Percentiles rank a stretch among this genome's conserved stretches.
Conservation (phyloP, 805 yeast genomes). For the Barnettozyma populi region DNA sequence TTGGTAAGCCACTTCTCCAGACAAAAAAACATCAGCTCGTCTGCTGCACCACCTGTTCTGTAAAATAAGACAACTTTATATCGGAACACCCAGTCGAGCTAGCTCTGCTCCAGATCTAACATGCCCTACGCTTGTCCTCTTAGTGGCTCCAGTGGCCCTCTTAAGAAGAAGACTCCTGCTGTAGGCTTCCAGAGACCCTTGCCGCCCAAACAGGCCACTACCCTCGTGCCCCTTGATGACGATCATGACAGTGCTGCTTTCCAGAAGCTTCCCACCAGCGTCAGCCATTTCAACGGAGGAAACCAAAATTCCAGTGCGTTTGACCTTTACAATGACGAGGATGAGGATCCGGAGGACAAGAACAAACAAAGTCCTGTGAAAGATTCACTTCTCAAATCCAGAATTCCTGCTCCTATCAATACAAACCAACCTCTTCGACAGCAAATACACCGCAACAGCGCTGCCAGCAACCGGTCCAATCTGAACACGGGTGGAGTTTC, state of each 20-base stretch:
- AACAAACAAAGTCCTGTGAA: not conserved
- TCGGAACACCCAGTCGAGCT: not conserved
- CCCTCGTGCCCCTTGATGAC: not conserved
- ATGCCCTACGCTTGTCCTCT: slow-evolving; percentile 28
- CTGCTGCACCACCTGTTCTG: not conserved
- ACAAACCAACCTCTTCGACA: not conserved
- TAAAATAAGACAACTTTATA: not conserved
- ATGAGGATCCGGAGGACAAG: slow-evolving; percentile 6
- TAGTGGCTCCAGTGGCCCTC: slow-evolving; percentile 14
- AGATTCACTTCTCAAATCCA: not conserved
- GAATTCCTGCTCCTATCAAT: not conserved
- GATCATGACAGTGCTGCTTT: not conserved
- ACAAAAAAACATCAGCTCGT: not conserved
- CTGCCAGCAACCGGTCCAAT: not conserved
- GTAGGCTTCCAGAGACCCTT: not conserved
- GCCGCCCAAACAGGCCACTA: not conserved
- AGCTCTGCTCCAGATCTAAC: not conserved
- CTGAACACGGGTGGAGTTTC: slow-evolving; percentile 12
- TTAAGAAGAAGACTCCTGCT: slow-evolving; percentile 1
- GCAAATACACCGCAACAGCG: not conserved
- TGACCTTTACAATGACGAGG: slow-evolving; percentile 20
- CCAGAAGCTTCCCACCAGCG: slow-evolving; percentile 2
- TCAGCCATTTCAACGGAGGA: not conserved
- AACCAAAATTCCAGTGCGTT: slow-evolving; percentile 8
- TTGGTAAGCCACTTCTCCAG: not conserved